Evolutionary conservation across 225 moss, liverwort and hornwort genomes (phyloP), one percentile per base, ranked within the genome.

Genomic region (Polytrichum commune): DNA sequence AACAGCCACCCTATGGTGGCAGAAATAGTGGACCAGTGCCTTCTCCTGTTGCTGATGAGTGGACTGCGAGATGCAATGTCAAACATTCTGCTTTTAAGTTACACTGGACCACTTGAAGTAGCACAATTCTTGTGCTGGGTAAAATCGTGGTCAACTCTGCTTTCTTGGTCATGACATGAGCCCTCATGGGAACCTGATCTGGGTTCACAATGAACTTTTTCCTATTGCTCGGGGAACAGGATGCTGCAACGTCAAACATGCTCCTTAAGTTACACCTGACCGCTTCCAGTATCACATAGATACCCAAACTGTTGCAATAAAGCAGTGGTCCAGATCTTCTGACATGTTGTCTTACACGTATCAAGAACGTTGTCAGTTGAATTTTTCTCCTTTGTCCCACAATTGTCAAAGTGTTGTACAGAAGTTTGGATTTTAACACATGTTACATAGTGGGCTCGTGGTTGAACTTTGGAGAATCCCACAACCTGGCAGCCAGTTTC

Each of bases 341-440:
- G 54, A 53, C 30, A 46, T n/a, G 22, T 55, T 62, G 22, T 67
- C 27, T 18, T 66, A 38, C 60, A 60, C 20, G 64, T 56, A 57
- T 67, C 63, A 46, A 25, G 30, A 70, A 62, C 65, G 16, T 46
- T 46, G 68, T 71, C 67, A 46, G 61, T 75, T 65, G 65, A 63
- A 27, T 65, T 62, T 30, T 68, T 68, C 74, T 38, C 65, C 55
- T 69, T 72, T 2, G 62, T 73, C 69, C 69, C 2, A 55, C 65
- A 65, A 70, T 68, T 72, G 74, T 60, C 54, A 27, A 64, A 64
- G 30, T 79, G 73, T 71, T 74, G 83, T 76, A 83, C 76, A 83
- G 66, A 76, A 57, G 65, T 68, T 65, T 62, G 65, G 77, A 54
- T 33, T 32, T 64, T 64, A 25, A 54, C 65, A 75, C 72, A 75